Evolutionary conservation across 2,329 filamentous ascomycete genomes (phyloP).

Genomic region (Pestalotiopsis sp.): DNA sequence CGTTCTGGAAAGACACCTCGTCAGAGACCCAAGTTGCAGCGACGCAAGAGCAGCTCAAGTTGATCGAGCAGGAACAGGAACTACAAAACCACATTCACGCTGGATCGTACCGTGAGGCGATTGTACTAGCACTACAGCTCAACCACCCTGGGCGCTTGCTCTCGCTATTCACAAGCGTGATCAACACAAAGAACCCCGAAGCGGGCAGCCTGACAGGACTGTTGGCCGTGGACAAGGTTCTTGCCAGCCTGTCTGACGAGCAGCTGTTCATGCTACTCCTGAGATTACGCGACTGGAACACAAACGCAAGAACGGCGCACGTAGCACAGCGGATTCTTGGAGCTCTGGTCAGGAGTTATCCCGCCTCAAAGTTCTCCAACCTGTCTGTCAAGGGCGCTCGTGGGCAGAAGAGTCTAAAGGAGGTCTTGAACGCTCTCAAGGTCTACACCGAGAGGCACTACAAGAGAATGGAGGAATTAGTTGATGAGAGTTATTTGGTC

Average conservation of each 20-base stretch:
- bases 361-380: constrained; percentile 72
- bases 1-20: constrained; percentile 94
- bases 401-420: constrained; percentile 69
- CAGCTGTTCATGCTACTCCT: constrained; percentile 83
- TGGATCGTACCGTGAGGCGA: constrained; percentile 88
- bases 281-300: constrained; percentile 93
- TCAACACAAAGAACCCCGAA: constrained; percentile 62
- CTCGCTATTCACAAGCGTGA: constrained; percentile 77
- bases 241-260: constrained; percentile 76
- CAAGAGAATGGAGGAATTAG: constrained; percentile 81
- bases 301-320: constrained; percentile 82
- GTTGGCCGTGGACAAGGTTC: constrained; percentile 76
- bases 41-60: constrained; percentile 70
- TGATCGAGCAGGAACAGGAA: constrained; percentile 92
- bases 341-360: constrained; percentile 78
- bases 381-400: constrained; percentile 60
- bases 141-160: constrained; percentile 91
- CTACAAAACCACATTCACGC: constrained; percentile 89
- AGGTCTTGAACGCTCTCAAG: constrained; percentile 82
- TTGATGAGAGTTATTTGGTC: constrained; percentile 91
- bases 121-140: constrained; percentile 85
- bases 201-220: constrained; percentile 63
- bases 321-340: constrained; percentile 85
- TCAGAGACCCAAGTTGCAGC: constrained; percentile 74
- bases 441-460: constrained; percentile 95